Base-by-base conservation (phyloP, 257 asterid species). In the Craterostigma plantagineum region DNA sequence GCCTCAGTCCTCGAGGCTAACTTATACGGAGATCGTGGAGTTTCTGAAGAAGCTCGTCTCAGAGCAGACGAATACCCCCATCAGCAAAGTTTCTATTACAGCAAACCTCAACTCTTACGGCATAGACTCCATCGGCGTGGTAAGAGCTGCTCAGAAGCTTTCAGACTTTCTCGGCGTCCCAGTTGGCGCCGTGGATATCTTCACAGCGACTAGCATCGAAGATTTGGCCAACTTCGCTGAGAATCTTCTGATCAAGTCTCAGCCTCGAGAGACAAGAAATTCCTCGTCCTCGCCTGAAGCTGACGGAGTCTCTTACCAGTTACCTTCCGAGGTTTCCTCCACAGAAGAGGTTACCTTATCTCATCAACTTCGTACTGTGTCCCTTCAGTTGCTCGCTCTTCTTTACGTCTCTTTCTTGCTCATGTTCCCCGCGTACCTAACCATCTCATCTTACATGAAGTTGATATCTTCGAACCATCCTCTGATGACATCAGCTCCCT, bases 51-150 rank as follows among this genome's bases (percentile, higher is more conserved):
- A 60, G 42, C 75, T 79, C 0, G 53, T 83, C 39, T 79, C 91
- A 0, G 95, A 83, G 64, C 81, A 70, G 38, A 60, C 86, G 10
- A 76, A 82, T 14, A 53, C 75, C 61, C 63, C 73, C 14, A 23
- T 63, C 15, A 49, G 62, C 63, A 79, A 74, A 55, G 75, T 83
- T 52, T 68, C 83, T 30, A 60, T 80, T 9, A 66, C 72, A 23
- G 91, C 71, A 1, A 83, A 63, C 55, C 73, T 83, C 56, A 52
- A 53, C 17, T 57, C 82, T 41, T 83, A 83, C 51, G 95, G 95
- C 35, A 73, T 83, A 41, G 92, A 83, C 63, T 83, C 95, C 14
- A 83, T 83, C 53, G 95, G 95, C n/a, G 95, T 83, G 36, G 95
- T 79, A 23, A 63, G 91, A 65, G 92, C 95, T 45, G 92, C 95